Conservation (phyloP, 2,329 filamentous ascomycete species). For the Fusarium oligoseptatum region DNA sequence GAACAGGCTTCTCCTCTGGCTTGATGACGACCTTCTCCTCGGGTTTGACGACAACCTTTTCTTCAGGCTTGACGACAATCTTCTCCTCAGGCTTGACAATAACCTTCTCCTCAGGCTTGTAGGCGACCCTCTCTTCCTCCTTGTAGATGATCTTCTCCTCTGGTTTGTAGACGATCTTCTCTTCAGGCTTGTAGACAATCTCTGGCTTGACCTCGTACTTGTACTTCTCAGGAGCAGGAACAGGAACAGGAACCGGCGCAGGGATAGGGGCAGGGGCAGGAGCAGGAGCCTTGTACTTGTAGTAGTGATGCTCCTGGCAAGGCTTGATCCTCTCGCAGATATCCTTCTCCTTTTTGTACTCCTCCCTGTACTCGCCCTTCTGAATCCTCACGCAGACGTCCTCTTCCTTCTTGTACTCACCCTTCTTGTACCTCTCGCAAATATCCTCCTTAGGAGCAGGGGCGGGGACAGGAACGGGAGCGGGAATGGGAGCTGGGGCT, state of each 20-base stretch:
- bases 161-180: not conserved
- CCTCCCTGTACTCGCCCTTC: not conserved
- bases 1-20: not conserved
- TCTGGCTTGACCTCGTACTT: not conserved
- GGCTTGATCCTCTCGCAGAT: not conserved
- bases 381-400: not conserved
- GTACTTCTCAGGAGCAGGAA: not conserved
- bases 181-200: not conserved
- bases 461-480: conserved; percentile 3
- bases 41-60: not conserved
- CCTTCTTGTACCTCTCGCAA: not conserved
- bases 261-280: not conserved
- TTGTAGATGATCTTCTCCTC: not conserved
- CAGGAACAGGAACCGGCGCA: conserved; percentile 16
- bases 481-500: not conserved
- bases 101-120: not conserved
- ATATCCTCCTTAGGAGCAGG: not conserved
- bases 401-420: not conserved
- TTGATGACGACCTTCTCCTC: not conserved
- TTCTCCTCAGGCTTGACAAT: not conserved
- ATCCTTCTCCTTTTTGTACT: not conserved
- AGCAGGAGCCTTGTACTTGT: not conserved
- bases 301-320: not conserved
- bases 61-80: not conserved
- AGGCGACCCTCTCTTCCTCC: not conserved